phyloP scores from a whole-genome alignment of 768 basidiomycete genomes.

The Mycena belliarum region DNA sequence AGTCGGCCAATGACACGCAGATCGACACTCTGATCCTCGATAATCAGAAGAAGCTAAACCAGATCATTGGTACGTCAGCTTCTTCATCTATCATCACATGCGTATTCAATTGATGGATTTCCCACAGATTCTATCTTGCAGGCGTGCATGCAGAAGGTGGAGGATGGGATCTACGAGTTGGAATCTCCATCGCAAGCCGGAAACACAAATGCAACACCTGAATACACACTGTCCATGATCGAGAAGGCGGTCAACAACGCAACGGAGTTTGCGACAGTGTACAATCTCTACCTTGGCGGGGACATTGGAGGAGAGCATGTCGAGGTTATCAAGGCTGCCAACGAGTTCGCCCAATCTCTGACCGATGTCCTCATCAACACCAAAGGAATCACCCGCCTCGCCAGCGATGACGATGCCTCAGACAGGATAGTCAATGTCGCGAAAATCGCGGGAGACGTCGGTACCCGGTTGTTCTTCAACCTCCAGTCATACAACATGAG shows the following conservation, averaged over 20 bases:
- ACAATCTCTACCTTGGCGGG: constrained; percentile 85
- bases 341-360: constrained; percentile 92
- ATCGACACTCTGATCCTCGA: constrained; percentile 97
- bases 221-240: constrained; percentile 97
- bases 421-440: constrained; percentile 88
- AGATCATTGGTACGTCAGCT: constrained; percentile 76
- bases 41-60: constrained; percentile 95
- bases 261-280: constrained; percentile 93
- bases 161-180: constrained; percentile 95
- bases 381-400: constrained; percentile 93
- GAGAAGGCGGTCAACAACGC: constrained; percentile 95
- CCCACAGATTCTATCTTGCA: constrained; percentile 89
- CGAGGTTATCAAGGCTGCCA: constrained; percentile 96
- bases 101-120: constrained; percentile 20
- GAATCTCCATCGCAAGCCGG: constrained; percentile 95
- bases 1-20: constrained; percentile 93
- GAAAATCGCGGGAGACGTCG: constrained; percentile 84
- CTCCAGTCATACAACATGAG: constrained; percentile 95
- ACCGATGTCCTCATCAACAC: constrained; percentile 91
- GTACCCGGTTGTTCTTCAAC: constrained; percentile 91
- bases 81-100: neutral
- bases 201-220: constrained; percentile 96
- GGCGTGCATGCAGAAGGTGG: constrained; percentile 95
- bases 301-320: constrained; percentile 93
- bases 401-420: constrained; percentile 86